Conservation (phyloP, 805 yeast genomes). For the Zygosaccharomyces lentus region DNA sequence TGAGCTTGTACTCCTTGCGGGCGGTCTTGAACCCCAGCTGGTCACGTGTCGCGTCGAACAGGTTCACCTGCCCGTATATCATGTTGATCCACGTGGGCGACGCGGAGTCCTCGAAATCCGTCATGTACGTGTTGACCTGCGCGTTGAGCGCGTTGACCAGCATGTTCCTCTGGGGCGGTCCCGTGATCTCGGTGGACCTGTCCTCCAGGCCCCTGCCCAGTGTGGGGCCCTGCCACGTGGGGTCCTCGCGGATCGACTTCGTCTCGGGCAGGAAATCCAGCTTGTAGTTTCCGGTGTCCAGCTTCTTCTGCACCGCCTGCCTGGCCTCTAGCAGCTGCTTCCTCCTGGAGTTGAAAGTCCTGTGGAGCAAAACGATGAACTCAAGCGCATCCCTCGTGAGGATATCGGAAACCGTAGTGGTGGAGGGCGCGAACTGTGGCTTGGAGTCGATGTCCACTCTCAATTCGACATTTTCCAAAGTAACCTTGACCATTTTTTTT, state of each 20-base stretch:
- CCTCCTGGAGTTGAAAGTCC: conserved; percentile 63
- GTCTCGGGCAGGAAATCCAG: conserved; percentile 66
- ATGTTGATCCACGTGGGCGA: conserved; percentile 81
- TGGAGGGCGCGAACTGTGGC: conserved; percentile 35
- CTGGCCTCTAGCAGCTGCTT: conserved; percentile 57
- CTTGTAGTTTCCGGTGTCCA: conserved; percentile 55
- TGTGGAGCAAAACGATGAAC: conserved; percentile 67
- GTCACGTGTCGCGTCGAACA: conserved; percentile 71
- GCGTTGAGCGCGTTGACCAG: conserved; percentile 77
- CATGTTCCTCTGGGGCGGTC: conserved; percentile 83
- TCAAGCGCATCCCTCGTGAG: conserved; percentile 48
- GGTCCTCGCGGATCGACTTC: conserved; percentile 61
- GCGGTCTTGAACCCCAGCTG: conserved; percentile 48
- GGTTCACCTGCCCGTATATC: conserved; percentile 75
- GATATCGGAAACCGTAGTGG: conserved; percentile 39
- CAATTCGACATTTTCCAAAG: conserved; percentile 36
- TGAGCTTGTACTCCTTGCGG: conserved; percentile 45
- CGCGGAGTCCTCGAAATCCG: conserved; percentile 80
- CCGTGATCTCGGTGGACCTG: conserved; percentile 78
- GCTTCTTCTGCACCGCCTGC: conserved; percentile 51
- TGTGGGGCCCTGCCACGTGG: conserved; percentile 71
- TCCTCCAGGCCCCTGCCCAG: conserved; percentile 69
- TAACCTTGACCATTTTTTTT: conserved; percentile 21
- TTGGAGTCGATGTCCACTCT: conserved; percentile 33
- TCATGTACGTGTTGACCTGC: conserved; percentile 76